A percentile compares a stretch with the other conserved stretches of the same genome.
Conservation (phyloP, 2,329 filamentous ascomycete species). For the Achaetomium macrosporum region DNA sequence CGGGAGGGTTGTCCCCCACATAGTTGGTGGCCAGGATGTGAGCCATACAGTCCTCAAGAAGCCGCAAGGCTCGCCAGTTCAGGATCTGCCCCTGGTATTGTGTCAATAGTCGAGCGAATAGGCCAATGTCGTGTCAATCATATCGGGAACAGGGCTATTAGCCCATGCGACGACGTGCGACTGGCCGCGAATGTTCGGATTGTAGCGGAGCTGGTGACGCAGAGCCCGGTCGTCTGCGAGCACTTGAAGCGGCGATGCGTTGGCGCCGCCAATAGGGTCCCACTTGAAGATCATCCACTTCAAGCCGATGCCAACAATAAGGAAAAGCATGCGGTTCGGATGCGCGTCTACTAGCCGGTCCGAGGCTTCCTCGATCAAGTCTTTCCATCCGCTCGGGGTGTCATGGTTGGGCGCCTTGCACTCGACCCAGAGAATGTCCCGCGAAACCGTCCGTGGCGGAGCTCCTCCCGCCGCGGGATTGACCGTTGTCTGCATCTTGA, state of each 20-base stretch:
- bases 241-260: not conserved
- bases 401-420: not conserved
- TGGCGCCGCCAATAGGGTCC: not conserved
- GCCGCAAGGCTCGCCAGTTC: no score
- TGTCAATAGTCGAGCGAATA: conserved; percentile 2
- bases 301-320: not conserved
- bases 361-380: not conserved
- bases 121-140: not conserved
- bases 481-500: no score
- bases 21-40: no score
- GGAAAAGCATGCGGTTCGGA: not conserved
- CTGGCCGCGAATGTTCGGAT: not conserved
- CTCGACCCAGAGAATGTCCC: conserved; percentile 4
- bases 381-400: not conserved
- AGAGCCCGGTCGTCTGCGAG: not conserved
- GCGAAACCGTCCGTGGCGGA: no score
- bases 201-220: not conserved
- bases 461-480: no score
- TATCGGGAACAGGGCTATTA: not conserved
- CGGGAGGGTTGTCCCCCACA: no score
- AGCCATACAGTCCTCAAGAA: no score
- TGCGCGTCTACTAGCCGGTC: not conserved
- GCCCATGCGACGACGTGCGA: not conserved
- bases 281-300: not conserved
- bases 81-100: no score